These are phyloP conservation scores for Venturia carpophila DNA, from an alignment of 2,329 filamentous ascomycete genomes.

Conservation along the genomic window DNA sequence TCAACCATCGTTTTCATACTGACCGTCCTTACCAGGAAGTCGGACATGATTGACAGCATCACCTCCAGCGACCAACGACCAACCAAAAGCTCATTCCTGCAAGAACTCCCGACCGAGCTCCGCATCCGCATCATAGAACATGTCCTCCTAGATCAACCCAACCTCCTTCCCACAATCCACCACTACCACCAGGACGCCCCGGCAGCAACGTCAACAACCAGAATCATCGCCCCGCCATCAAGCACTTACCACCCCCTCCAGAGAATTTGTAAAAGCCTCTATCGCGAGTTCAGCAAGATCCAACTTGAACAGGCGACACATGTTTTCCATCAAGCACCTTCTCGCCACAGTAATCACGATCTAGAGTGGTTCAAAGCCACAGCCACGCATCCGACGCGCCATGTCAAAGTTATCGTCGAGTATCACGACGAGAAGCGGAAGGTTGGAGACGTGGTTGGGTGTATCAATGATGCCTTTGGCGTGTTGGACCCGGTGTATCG, in stretches of 20 bases:
- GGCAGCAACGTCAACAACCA: background rate
- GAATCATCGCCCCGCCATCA: background rate
- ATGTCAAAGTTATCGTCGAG: background rate
- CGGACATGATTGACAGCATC: background rate
- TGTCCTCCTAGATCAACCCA: background rate
- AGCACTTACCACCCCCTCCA: background rate
- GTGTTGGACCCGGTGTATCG: background rate
- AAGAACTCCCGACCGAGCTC: background rate
- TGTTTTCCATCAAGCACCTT: background rate
- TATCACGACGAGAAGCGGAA: background rate
- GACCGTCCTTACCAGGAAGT: background rate
- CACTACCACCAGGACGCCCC: background rate
- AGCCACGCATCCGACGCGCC: background rate
- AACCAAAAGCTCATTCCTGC: background rate
- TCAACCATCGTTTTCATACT: background rate
- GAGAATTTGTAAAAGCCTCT: background rate
- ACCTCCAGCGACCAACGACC: background rate
- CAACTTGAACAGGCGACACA: background rate
- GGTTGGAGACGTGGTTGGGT: background rate
- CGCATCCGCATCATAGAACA: background rate
- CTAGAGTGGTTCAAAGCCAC: background rate
- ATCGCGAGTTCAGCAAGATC: background rate
- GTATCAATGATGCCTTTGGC: background rate
- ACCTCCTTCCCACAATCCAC: background rate
- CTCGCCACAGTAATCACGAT: background rate